Evolutionary conservation across 768 basidiomycete genomes (phyloP), one percentile per base, ranked within the genome.

Genomic region (Galerina sulciceps): DNA sequence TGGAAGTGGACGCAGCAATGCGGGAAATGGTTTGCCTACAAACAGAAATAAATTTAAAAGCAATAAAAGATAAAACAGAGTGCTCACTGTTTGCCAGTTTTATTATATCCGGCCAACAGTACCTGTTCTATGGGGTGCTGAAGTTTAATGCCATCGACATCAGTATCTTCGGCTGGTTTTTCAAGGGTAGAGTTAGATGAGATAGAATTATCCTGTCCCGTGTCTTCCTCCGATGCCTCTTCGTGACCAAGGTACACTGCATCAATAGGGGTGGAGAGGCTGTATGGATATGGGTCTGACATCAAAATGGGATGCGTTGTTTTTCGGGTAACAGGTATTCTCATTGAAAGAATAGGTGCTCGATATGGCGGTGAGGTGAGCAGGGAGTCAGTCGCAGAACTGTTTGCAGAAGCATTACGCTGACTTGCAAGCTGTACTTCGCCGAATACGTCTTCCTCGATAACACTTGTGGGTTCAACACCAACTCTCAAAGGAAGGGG

Each of bases 241-340:
- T 57, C 57, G 17, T 57, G 17, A 17, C 62, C 58, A 46, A 52
- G 50, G 31, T 61, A 41, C 14, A 48, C 23, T 15, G 71, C 59
- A 13, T 60, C 36, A 15, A 63, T 67, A 11, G 80, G 81, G 1
- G 80, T 79, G 0, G 82, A 82, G 38, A 84, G 73, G 59, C 77
- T 79, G 47, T 78, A 78, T 1, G 82, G 82, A 61, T 79, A 82
- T 2, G 81, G 79, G 61, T 81, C 81, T 22, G 70, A 53, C 54
- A 72, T 67, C 13, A 81, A 61, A 55, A 76, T 62, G 17, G 75
- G 76, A 23, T 69, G 68, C 37, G 70, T 70, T 6, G 75, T 57
- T 44, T 63, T 64, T 36, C 63, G 61, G 8, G 59, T 56, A 26
- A 67, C 44, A 9, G 58, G 60, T 15, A 68, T 43, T 3, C 31